Evolutionary conservation across 441 rosid species (phyloP).

Genomic region (Kokia cookei): DNA sequence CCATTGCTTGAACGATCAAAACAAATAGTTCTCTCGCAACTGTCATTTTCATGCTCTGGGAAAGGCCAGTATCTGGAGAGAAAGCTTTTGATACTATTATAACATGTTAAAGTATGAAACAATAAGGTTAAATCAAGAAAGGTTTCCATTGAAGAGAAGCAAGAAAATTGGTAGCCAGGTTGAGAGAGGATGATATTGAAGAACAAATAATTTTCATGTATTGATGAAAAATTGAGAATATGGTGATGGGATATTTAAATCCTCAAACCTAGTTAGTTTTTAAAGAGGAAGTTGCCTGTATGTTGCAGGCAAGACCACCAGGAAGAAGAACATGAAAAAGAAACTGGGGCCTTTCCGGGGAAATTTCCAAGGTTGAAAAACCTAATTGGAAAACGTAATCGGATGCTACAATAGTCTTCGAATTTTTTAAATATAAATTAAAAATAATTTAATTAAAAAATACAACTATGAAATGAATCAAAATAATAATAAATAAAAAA

Average conservation of each 20-base stretch:
- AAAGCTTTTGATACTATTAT: not conserved
- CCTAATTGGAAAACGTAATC: not conserved
- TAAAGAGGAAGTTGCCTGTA: not conserved
- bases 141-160: conserved; percentile 9
- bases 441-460: no score
- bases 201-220: not conserved
- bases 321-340: not conserved
- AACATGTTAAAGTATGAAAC: not conserved
- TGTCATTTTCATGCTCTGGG: not conserved
- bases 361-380: not conserved
- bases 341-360: not conserved
- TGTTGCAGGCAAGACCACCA: not conserved
- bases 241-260: not conserved
- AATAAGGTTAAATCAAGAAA: conserved; percentile 10
- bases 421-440: no score
- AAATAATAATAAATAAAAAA: no score
- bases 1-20: conserved; percentile 5
- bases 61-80: conserved; percentile 25
- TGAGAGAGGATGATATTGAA: not conserved
- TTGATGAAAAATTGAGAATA: not conserved
- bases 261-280: not conserved
- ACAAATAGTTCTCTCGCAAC: conserved; percentile 6
- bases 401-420: no score
- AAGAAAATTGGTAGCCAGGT: not conserved
- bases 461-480: no score